Percentiles rank a stretch among this genome's conserved stretches.
phyloP scores from a whole-genome alignment of 352 stramenopile species.

The Halophytophthora batemanensis region DNA sequence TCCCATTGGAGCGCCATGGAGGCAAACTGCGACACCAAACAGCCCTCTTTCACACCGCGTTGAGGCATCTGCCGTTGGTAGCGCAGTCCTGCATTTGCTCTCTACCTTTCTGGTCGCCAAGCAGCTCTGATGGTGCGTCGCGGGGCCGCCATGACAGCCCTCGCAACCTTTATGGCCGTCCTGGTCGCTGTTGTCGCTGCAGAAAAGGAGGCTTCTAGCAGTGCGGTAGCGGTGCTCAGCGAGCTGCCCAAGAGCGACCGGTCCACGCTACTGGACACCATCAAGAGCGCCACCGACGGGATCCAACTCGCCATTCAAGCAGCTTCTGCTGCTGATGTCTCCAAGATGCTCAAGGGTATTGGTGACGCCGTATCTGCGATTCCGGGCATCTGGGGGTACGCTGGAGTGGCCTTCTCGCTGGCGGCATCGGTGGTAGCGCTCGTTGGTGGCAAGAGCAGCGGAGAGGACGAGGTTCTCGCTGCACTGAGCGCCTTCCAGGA shows the following conservation, averaged over 20 bases:
- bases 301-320: slow-evolving; percentile 40
- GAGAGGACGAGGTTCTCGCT: slow-evolving; percentile 30
- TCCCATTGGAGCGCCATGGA: too few relatives aligned
- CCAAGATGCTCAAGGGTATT: slow-evolving; percentile 36
- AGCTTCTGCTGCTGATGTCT: slow-evolving; percentile 22
- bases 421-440: slow-evolving; percentile 34
- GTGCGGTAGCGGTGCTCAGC: slow-evolving; percentile 24
- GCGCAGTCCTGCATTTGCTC: too few relatives aligned
- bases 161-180: neutral
- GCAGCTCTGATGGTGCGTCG: too few relatives aligned
- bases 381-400: slow-evolving; percentile 29
- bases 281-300: slow-evolving; percentile 43
- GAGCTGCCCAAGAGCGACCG: slow-evolving; percentile 8
- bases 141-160: too few relatives aligned
- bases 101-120: too few relatives aligned
- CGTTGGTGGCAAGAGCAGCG: neutral
- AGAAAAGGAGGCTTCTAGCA: neutral
- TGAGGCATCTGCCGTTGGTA: too few relatives aligned
- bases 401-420: slow-evolving; percentile 44
- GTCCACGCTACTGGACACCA: slow-evolving; percentile 17
- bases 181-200: neutral
- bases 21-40: too few relatives aligned
- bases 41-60: too few relatives aligned
- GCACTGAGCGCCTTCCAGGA: slow-evolving; percentile 26
- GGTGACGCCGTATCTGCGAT: slow-evolving; percentile 34